Evolutionary conservation across 1,139 yeast genomes (phyloP).

Genomic region (Chernovozyma aurita): DNA sequence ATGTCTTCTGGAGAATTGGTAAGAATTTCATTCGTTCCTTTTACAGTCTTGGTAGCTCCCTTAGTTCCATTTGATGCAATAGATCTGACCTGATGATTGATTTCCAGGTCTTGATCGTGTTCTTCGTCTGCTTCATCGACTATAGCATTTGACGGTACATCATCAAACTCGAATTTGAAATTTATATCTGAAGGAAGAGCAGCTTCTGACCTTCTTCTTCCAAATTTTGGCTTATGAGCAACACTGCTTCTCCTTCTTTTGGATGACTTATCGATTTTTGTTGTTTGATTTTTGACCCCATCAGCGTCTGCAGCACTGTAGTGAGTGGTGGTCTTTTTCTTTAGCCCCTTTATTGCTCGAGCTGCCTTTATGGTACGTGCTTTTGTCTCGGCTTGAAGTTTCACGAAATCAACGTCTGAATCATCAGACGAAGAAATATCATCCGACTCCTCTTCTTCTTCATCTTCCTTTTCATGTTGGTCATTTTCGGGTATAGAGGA

Average conservation of each 20-base stretch:
- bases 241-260: constrained; percentile 6
- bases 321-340: constrained; percentile 6
- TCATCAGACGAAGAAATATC: constrained; percentile 54
- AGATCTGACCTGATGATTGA: constrained; percentile 16
- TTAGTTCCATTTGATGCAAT: background rate
- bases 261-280: background rate
- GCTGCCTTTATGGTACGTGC: constrained; percentile 50
- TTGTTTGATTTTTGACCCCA: background rate
- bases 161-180: constrained; percentile 55
- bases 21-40: background rate
- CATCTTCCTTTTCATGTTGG: constrained; percentile 7
- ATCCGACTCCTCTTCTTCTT: constrained; percentile 13
- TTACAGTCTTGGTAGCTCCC: background rate
- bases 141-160: constrained; percentile 16
- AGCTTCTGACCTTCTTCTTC: constrained; percentile 37
- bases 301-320: constrained; percentile 1
- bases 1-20: constrained; percentile 50
- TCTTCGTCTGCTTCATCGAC: constrained; percentile 17
- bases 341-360: constrained; percentile 34
- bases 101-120: constrained; percentile 16
- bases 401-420: constrained; percentile 67
- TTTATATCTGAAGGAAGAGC: constrained; percentile 48
- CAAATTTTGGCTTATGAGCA: constrained; percentile 24
- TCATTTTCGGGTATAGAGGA: constrained; percentile 7
- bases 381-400: constrained; percentile 63